Evolutionary conservation across 2,329 filamentous ascomycete genomes (phyloP).

Genomic region (Ascosphaera pollenicola): DNA sequence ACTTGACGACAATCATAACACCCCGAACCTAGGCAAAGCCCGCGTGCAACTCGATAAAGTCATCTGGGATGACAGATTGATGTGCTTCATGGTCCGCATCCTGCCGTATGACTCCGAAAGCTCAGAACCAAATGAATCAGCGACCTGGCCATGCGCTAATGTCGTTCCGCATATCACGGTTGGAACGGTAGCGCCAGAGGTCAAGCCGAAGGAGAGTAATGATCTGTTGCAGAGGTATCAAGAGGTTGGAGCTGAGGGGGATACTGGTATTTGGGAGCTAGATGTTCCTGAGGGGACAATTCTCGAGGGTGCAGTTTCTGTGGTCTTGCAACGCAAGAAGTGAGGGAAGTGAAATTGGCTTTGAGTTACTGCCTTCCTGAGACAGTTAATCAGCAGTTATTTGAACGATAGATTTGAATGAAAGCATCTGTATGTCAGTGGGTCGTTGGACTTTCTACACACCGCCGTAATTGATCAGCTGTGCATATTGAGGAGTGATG

Average conservation of each 20-base stretch:
- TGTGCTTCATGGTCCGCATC: conserved; percentile 74
- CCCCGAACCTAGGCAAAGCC: conserved; percentile 14
- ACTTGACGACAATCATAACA: conserved; percentile 9
- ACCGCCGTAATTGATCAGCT: too few relatives aligned
- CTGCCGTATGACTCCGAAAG: conserved; percentile 22
- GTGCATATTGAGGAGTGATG: too few relatives aligned
- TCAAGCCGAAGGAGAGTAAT: conserved; percentile 94
- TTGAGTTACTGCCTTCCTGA: conserved; percentile 1
- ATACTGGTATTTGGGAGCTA: conserved; percentile 32
- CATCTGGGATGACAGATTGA: conserved; percentile 68
- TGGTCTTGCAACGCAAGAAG: conserved; percentile 19
- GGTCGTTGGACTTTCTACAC: too few relatives aligned
- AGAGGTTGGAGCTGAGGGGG: conserved; percentile 28
- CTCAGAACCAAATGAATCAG: conserved; percentile 6
- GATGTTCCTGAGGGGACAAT: conserved; percentile 32
- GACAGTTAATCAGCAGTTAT: not conserved
- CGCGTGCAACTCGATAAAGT: conserved; percentile 39
- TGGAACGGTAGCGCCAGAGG: conserved; percentile 47
- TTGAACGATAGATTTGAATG: not conserved
- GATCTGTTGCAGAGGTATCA: conserved; percentile 59
- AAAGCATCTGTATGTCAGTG: not conserved
- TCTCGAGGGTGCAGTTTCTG: conserved; percentile 31
- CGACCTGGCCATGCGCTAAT: conserved; percentile 50
- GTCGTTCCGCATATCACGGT: conserved; percentile 69
- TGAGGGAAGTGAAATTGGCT: not conserved